These are phyloP conservation scores for Abortiporus biennis DNA, from an alignment of 1,284 basidiomycete species.

Conservation along the genomic window DNA sequence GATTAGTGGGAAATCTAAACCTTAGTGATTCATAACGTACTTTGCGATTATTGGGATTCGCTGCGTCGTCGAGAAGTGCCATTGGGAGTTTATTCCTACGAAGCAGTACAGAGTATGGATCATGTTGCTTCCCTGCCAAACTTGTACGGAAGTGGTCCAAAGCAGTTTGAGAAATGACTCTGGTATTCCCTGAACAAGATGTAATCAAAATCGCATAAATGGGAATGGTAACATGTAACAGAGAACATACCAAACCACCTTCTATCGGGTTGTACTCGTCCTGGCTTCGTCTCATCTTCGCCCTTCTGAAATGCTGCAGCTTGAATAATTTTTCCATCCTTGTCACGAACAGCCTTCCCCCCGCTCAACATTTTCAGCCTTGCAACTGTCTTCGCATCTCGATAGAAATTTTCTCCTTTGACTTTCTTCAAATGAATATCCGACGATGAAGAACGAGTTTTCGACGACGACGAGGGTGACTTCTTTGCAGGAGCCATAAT, in stretches of 20 bases:
- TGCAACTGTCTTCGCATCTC: constrained; percentile 81
- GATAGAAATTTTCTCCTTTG: constrained; percentile 92
- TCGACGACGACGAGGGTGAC: constrained; percentile 33
- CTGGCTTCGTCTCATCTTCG: constrained; percentile 82
- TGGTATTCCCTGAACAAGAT: constrained; percentile 89
- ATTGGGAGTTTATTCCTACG: constrained; percentile 93
- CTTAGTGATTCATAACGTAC: constrained; percentile 32
- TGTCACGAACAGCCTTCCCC: constrained; percentile 84
- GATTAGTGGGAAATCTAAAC: constrained; percentile 1
- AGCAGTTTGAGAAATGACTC: constrained; percentile 95
- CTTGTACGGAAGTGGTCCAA: constrained; percentile 92
- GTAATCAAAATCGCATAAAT: too few species aligned
- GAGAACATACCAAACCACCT: constrained; percentile 85
- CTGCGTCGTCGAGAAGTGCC: constrained; percentile 85
- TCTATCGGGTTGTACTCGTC: constrained; percentile 88
- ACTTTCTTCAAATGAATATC: constrained; percentile 61
- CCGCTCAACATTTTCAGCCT: constrained; percentile 88
- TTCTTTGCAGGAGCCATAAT: constrained; percentile 53
- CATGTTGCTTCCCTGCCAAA: constrained; percentile 75
- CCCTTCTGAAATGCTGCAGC: constrained; percentile 92
- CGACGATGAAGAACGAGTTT: constrained; percentile 46
- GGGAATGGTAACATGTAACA: too few species aligned
- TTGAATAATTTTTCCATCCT: constrained; percentile 85
- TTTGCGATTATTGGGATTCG: constrained; percentile 74
- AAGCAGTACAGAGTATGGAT: constrained; percentile 91